A percentile compares a stretch with the other conserved stretches of the same genome.
Conservation (phyloP, 306 rosid species). For the Glycine latifolia region DNA sequence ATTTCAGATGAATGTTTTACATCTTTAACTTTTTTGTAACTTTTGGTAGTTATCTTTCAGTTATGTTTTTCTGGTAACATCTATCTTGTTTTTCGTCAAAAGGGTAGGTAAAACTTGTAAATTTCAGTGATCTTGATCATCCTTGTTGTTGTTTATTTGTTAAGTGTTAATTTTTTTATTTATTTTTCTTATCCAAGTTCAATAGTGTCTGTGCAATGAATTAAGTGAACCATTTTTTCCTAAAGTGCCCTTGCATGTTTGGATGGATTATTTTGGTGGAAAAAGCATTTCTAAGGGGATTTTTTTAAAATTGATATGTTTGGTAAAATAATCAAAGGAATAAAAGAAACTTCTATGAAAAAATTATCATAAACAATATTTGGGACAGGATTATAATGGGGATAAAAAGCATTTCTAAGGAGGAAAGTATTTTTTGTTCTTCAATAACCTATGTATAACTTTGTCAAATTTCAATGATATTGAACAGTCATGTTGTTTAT, state of each 20-base stretch:
- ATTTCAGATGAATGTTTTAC: conserved; percentile 2
- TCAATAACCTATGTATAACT: neutral
- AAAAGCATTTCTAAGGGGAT: neutral
- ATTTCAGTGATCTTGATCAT: neutral
- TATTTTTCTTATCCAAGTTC: neutral
- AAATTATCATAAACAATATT: neutral
- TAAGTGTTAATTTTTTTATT: neutral
- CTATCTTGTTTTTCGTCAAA: conserved; percentile 28
- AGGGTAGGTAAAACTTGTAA: neutral
- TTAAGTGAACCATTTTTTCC: neutral
- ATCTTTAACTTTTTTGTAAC: neutral
- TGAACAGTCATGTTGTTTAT: neutral
- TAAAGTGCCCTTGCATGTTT: neutral
- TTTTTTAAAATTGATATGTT: neutral
- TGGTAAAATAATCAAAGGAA: neutral
- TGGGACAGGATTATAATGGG: neutral
- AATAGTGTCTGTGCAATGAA: neutral
- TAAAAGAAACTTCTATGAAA: neutral
- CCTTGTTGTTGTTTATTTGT: neutral
- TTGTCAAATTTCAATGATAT: neutral
- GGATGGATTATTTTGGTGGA: neutral
- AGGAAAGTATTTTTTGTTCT: neutral
- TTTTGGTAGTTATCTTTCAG: conserved; percentile 3
- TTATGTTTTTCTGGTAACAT: conserved; percentile 18
- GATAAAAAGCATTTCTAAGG: neutral